A percentile compares a stretch with the other conserved stretches of the same genome.
These are phyloP conservation scores for Naumovozyma baii DNA, from an alignment of 805 yeast species.

Conservation along the genomic window DNA sequence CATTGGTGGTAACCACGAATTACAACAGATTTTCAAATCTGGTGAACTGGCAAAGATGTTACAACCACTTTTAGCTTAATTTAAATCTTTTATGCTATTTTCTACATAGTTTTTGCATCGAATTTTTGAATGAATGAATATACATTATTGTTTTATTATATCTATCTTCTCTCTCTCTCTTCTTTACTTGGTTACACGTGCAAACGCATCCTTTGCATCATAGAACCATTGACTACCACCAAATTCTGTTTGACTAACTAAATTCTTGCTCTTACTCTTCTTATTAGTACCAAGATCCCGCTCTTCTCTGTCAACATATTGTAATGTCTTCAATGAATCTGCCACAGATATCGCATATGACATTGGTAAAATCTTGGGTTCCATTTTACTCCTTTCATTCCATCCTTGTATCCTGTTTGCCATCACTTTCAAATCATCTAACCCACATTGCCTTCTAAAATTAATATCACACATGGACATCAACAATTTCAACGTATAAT, in stretches of 20 bases:
- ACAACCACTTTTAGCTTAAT: neutral
- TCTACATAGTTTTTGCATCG: neutral
- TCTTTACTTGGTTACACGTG: conserved; percentile 7
- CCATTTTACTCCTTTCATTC: conserved; percentile 16
- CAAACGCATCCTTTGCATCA: conserved; percentile 16
- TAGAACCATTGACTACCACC: conserved; percentile 24
- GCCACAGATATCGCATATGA: conserved; percentile 9
- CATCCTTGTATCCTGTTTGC: conserved; percentile 13
- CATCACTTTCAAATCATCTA: conserved; percentile 19
- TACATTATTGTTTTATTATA: no score
- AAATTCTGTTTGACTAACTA: conserved; percentile 26
- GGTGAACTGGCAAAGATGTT: conserved; percentile 45
- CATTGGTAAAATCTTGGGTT: conserved; percentile 23
- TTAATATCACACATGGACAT: conserved; percentile 41
- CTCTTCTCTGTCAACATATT: neutral
- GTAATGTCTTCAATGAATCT: neutral
- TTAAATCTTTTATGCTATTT: no score
- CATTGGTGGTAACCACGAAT: conserved; percentile 90
- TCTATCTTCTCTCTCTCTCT: no score
- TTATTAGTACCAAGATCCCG: neutral
- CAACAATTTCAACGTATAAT: conserved; percentile 47
- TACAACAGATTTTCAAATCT: conserved; percentile 56
- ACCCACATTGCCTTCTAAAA: conserved; percentile 15
- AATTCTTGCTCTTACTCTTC: conserved; percentile 8
- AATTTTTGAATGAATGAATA: neutral